Conservation (phyloP, 148 eudicot genomes). For the Fallopia convolvulus region DNA sequence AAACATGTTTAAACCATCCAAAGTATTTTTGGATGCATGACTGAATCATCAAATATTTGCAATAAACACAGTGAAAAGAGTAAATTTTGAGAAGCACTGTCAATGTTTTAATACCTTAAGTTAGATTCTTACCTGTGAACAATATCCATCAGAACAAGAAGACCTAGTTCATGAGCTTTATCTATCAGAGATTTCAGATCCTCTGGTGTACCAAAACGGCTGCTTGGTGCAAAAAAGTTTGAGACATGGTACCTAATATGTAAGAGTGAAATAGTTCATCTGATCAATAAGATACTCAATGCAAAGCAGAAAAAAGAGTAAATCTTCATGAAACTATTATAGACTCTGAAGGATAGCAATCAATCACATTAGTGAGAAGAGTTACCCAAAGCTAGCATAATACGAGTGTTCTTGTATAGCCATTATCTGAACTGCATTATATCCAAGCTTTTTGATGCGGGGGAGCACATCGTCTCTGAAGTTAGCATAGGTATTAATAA, state of each 20-base stretch:
- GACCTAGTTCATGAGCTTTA: conserved; percentile 94
- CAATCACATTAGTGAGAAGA: not conserved
- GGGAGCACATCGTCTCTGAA: conserved; percentile 98
- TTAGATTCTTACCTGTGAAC: conserved; percentile 70
- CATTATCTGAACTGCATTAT: conserved; percentile 98
- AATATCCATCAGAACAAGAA: conserved; percentile 95
- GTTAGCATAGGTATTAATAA: conserved; percentile 77
- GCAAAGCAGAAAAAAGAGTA: not conserved
- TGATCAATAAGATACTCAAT: not conserved
- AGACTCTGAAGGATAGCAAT: not conserved
- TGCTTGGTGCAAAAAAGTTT: conserved; percentile 97
- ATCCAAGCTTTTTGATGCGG: conserved; percentile 85
- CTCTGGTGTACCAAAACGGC: conserved; percentile 98
- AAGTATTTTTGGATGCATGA: conserved; percentile 78
- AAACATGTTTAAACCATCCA: conserved; percentile 96
- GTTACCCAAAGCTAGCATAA: conserved; percentile 97
- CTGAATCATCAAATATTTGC: conserved; percentile 37
- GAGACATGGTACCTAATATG: conserved; percentile 85
- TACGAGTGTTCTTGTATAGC: conserved; percentile 99
- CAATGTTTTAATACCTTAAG: not conserved
- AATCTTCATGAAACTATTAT: not conserved
- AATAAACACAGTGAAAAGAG: not conserved
- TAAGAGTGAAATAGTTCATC: not conserved
- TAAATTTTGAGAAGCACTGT: not conserved
- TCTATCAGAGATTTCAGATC: conserved; percentile 95